phyloP scores from a whole-genome alignment of 306 rosid species.

The Vicia faba region DNA sequence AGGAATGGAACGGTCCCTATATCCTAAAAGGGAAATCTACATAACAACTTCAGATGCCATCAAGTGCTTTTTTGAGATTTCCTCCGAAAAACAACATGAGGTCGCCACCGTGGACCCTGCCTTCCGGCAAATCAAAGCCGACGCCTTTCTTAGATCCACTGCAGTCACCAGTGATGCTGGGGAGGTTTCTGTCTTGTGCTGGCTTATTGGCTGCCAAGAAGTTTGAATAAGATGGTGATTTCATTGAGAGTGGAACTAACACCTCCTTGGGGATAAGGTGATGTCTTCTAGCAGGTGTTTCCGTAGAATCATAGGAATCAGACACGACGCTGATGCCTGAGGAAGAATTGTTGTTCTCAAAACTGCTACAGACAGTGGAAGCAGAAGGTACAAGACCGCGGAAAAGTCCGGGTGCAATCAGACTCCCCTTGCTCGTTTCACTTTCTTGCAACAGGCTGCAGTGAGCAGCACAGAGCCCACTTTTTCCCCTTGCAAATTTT shows the following conservation, averaged over 20 bases:
- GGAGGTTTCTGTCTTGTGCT: slow-evolving; percentile 44
- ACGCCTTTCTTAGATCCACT: slow-evolving; percentile 41
- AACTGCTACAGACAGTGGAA: slow-evolving; percentile 63
- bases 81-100: slow-evolving; percentile 82
- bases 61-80: slow-evolving; percentile 68
- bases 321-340: slow-evolving; percentile 68
- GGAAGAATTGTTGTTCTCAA: slow-evolving; percentile 71
- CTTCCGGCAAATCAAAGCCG: slow-evolving; percentile 68
- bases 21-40: slow-evolving; percentile 49
- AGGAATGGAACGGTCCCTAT: slow-evolving; percentile 43
- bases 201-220: slow-evolving; percentile 52
- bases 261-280: slow-evolving; percentile 80
- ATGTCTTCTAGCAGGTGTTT: slow-evolving; percentile 50
- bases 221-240: slow-evolving; percentile 55
- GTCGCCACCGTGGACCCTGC: slow-evolving; percentile 88
- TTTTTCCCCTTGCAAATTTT: slow-evolving; percentile 93
- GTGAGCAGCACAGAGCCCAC: slow-evolving; percentile 97
- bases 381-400: slow-evolving; percentile 73
- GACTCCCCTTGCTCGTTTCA: slow-evolving; percentile 59
- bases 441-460: slow-evolving; percentile 68
- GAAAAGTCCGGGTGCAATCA: slow-evolving; percentile 84
- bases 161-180: slow-evolving; percentile 33
- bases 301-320: slow-evolving; percentile 62
- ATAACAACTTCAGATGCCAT: slow-evolving; percentile 47
- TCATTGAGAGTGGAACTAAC: slow-evolving; percentile 79